These are phyloP conservation scores for Gomphus bonarii DNA, from an alignment of 1,284 basidiomycete species.

Conservation along the genomic window DNA sequence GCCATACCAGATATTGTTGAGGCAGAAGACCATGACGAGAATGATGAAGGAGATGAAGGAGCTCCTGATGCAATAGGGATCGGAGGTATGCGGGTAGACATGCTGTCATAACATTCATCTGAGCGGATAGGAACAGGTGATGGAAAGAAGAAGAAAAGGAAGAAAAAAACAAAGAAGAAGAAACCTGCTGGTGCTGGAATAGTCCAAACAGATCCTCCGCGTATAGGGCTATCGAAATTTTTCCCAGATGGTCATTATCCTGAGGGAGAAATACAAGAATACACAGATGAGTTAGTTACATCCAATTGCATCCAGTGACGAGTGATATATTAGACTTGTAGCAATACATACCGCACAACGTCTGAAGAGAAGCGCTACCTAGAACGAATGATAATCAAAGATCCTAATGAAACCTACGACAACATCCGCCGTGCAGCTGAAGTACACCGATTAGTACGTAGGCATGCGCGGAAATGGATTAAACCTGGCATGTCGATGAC, in stretches of 20 bases:
- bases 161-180: constrained; percentile 88
- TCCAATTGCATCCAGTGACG: neutral
- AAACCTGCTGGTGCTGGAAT: constrained; percentile 29
- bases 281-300: constrained; percentile 72
- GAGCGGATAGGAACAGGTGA: constrained; percentile 18
- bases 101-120: neutral
- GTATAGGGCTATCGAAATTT: constrained; percentile 82
- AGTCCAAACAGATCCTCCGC: constrained; percentile 85
- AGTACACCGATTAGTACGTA: constrained; percentile 91
- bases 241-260: constrained; percentile 84
- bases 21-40: constrained; percentile 11
- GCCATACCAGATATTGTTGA: constrained; percentile 7
- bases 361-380: constrained; percentile 85
- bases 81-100: constrained; percentile 1
- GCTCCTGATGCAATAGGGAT: constrained; percentile 1
- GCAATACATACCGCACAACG: constrained; percentile 80
- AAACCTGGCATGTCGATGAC: constrained; percentile 93
- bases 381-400: constrained; percentile 70
- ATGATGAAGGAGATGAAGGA: constrained; percentile 10
- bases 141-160: constrained; percentile 83
- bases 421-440: constrained; percentile 88
- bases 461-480: constrained; percentile 75
- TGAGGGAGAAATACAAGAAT: constrained; percentile 86
- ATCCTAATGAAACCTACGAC: constrained; percentile 78
- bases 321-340: constrained; percentile 22